Percentiles rank a stretch among this genome's conserved stretches.
Conservation (phyloP, 2,329 filamentous ascomycete species). For the Coniella vitis region DNA sequence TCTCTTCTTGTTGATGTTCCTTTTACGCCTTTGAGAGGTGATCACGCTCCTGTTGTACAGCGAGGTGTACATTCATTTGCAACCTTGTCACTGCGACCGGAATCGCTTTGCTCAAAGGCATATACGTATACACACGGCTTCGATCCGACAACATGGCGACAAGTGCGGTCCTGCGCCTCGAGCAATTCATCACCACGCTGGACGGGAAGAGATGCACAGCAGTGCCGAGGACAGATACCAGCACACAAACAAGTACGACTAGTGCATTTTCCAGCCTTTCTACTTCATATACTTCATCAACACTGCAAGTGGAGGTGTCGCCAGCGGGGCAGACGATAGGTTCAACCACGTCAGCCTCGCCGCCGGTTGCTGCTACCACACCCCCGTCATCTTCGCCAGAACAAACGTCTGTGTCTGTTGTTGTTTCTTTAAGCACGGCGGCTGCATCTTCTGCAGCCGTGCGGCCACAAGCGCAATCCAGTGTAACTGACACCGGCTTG, state of each 20-base stretch:
- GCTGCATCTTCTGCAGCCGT: slow-evolving; percentile 19
- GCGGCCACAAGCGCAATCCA: slow-evolving; percentile 21
- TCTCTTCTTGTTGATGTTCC: slow-evolving; percentile 13
- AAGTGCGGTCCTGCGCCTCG: slow-evolving; percentile 34
- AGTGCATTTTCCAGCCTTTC: slow-evolving; percentile 11
- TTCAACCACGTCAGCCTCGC: slow-evolving; percentile 10
- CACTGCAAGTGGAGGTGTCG: slow-evolving; percentile 17
- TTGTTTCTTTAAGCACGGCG: slow-evolving; percentile 16
- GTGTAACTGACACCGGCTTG: slow-evolving; percentile 30
- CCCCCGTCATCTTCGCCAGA: slow-evolving; percentile 12
- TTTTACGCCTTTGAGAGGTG: slow-evolving; percentile 22
- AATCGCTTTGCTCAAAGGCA: slow-evolving; percentile 29
- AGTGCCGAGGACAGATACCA: slow-evolving; percentile 32
- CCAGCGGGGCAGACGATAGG: slow-evolving; percentile 12
- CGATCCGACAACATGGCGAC: slow-evolving; percentile 31
- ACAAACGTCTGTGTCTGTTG: slow-evolving; percentile 19
- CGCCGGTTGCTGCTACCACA: slow-evolving; percentile 15
- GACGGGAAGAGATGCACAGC: slow-evolving; percentile 48
- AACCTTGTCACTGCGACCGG: slow-evolving; percentile 32
- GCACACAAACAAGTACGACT: slow-evolving; percentile 18
- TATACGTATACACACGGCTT: neutral
- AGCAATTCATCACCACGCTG: slow-evolving; percentile 43
- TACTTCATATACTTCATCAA: slow-evolving; percentile 5
- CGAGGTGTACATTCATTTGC: slow-evolving; percentile 20
- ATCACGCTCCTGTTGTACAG: slow-evolving; percentile 23